Conservation (phyloP, 2,329 filamentous ascomycete species). For the Trichoderma sp. region DNA sequence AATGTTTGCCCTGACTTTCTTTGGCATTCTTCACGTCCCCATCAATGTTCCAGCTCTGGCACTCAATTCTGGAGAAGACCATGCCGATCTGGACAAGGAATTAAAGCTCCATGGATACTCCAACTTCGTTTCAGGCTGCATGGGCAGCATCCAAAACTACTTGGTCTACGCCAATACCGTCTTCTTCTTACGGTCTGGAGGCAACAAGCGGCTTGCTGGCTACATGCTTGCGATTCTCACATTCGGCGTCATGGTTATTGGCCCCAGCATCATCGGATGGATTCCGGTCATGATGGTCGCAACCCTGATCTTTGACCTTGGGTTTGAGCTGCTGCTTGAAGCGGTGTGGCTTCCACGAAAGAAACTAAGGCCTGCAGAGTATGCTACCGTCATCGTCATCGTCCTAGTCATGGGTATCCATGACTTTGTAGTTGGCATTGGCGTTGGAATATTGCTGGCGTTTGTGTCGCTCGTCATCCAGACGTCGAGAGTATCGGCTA, state of each 20-base stretch:
- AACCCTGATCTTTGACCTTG: slow-evolving; percentile 89
- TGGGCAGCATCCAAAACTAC: slow-evolving; percentile 93
- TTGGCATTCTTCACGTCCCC: slow-evolving; percentile 92
- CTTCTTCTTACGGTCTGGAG: slow-evolving; percentile 93
- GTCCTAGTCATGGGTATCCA: slow-evolving; percentile 94
- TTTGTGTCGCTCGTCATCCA: slow-evolving; percentile 90
- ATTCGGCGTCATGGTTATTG: slow-evolving; percentile 76
- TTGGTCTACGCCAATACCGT: slow-evolving; percentile 96
- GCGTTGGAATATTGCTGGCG: slow-evolving; percentile 85
- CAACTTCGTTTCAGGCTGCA: slow-evolving; percentile 81
- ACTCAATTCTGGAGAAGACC: slow-evolving; percentile 86
- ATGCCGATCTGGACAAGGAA: slow-evolving; percentile 86
- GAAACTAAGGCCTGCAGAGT: slow-evolving; percentile 82
- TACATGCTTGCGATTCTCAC: slow-evolving; percentile 79
- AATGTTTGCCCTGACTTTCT: slow-evolving; percentile 96
- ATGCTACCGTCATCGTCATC: slow-evolving; percentile 83
- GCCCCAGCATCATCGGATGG: slow-evolving; percentile 83
- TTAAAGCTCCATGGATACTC: slow-evolving; percentile 90
- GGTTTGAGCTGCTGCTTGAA: slow-evolving; percentile 86
- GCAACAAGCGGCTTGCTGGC: slow-evolving; percentile 80
- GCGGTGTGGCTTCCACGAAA: slow-evolving; percentile 85
- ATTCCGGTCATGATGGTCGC: slow-evolving; percentile 98
- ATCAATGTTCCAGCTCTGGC: slow-evolving; percentile 96
- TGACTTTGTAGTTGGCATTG: slow-evolving; percentile 93
- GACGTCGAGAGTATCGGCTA: slow-evolving; percentile 82